Percentiles rank a stretch among this genome's conserved stretches.
Evolutionary conservation across 371 early-diverging fungal genomes (phyloP).

Genomic region (Conidiobolus incongruus): DNA sequence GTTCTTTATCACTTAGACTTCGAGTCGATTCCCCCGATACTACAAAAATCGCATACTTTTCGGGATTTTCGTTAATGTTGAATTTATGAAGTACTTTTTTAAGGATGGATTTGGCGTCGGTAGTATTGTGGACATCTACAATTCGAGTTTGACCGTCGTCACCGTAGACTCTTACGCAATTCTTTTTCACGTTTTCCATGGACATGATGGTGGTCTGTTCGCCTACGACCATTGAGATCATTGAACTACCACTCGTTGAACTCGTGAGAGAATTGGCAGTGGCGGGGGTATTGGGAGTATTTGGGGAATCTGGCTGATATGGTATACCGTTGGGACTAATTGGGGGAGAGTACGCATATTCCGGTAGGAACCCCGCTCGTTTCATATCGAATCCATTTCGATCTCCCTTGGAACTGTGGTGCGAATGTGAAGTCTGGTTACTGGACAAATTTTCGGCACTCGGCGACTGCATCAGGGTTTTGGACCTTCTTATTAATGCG

Average conservation of each 20-base stretch:
- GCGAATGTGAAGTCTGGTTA: too few species aligned
- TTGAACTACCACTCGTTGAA: too few species aligned
- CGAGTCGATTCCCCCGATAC: constrained; percentile 33
- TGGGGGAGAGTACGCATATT: not conserved
- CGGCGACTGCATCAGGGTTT: too few species aligned
- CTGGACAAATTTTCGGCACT: too few species aligned
- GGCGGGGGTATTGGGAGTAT: not conserved
- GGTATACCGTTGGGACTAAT: not conserved
- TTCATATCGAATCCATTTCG: too few species aligned
- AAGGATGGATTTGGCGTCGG: constrained; percentile 26
- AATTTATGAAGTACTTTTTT: constrained; percentile 37
- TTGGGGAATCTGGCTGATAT: not conserved
- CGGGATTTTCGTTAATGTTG: constrained; percentile 29
- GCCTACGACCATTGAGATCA: too few species aligned
- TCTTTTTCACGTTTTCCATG: constrained; percentile 32
- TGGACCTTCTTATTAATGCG: too few species aligned
- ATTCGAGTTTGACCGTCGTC: constrained; percentile 39
- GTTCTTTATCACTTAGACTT: constrained; percentile 40
- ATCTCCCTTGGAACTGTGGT: too few species aligned
- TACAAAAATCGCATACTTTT: constrained; percentile 31
- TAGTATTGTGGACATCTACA: constrained; percentile 29
- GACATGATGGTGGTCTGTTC: constrained; percentile 28
- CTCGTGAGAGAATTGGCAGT: not conserved
- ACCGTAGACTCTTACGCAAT: constrained; percentile 40
- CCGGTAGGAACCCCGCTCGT: too few species aligned